A percentile compares a stretch with the other conserved stretches of the same genome.
These are phyloP conservation scores for Axilococcus clingmanii DNA, from an alignment of 139 green algal species.

Conservation along the genomic window DNA sequence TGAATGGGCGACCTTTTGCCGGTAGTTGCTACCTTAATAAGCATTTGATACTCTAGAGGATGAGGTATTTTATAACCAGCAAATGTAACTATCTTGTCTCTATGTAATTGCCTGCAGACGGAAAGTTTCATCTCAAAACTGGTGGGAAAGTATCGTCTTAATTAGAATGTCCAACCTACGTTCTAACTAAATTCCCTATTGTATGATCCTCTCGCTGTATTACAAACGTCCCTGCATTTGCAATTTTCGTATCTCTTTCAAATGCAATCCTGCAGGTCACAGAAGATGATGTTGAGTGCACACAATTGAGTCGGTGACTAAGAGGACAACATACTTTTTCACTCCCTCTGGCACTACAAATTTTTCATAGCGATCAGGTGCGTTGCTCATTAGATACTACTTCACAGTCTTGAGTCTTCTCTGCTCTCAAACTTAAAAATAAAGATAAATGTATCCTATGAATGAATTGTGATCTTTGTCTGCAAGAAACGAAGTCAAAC, in stretches of 20 bases:
- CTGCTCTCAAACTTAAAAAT: too few species aligned
- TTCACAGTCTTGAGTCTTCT: background rate
- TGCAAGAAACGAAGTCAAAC: too few species aligned
- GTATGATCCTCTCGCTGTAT: constrained; percentile 92
- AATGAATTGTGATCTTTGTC: constrained; percentile 1
- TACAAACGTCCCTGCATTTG: constrained; percentile 75
- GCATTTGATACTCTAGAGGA: constrained; percentile 78
- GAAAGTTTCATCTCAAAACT: background rate
- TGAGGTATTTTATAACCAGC: constrained; percentile 91
- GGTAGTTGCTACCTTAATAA: constrained; percentile 73
- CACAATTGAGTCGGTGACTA: background rate
- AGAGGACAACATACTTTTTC: constrained; percentile 47
- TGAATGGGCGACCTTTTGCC: constrained; percentile 37
- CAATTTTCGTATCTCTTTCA: constrained; percentile 74
- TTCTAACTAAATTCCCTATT: constrained; percentile 84
- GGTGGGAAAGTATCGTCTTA: background rate
- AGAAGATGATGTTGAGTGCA: too few species aligned
- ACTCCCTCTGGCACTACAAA: constrained; percentile 83
- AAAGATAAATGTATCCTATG: background rate
- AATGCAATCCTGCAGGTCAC: constrained; percentile 49
- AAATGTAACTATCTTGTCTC: constrained; percentile 71
- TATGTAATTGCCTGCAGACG: constrained; percentile 46
- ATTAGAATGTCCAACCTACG: constrained; percentile 26
- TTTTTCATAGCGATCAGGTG: constrained; percentile 75
- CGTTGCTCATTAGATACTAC: constrained; percentile 27